phyloP scores from a whole-genome alignment of 768 basidiomycete species.

The Tubosaeta sp. region DNA sequence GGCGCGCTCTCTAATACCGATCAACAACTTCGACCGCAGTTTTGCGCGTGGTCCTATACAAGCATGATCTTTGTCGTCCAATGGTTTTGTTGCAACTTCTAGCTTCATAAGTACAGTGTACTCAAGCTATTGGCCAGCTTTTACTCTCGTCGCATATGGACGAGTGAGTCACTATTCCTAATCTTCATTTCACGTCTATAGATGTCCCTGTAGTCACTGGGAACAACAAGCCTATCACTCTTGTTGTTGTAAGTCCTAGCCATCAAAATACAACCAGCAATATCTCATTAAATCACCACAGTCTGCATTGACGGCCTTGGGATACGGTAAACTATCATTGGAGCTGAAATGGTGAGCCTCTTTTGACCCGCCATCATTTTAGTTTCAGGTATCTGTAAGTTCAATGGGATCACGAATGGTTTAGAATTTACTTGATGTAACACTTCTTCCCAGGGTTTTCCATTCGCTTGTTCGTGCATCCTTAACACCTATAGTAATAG shows the following conservation, averaged over 20 bases:
- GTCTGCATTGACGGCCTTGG: not conserved
- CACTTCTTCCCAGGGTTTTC: not conserved
- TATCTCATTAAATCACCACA: not conserved
- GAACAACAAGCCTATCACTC: slow-evolving; percentile 13
- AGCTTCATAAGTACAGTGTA: not conserved
- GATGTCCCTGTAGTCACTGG: slow-evolving; percentile 12
- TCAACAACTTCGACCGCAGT: not conserved
- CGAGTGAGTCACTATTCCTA: slow-evolving; percentile 4
- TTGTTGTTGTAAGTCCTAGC: slow-evolving; percentile 4
- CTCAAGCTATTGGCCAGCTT: slow-evolving; percentile 4
- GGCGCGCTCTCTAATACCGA: not conserved
- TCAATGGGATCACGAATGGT: not conserved
- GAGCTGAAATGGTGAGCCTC: not conserved
- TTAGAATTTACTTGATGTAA: not conserved
- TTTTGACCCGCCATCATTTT: not conserved
- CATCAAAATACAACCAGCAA: not conserved
- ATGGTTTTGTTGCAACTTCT: not conserved
- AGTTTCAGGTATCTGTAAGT: slow-evolving; percentile 10
- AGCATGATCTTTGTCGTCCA: slow-evolving; percentile 1
- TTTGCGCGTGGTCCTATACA: not conserved
- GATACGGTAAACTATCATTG: slow-evolving; percentile 1
- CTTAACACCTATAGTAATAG: not conserved
- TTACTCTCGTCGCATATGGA: slow-evolving; percentile 16
- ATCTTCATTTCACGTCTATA: not conserved
- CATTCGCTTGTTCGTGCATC: not conserved